Evolutionary conservation across 2,329 filamentous ascomycete species (phyloP).

Genomic region (Lithohypha guttulata): DNA sequence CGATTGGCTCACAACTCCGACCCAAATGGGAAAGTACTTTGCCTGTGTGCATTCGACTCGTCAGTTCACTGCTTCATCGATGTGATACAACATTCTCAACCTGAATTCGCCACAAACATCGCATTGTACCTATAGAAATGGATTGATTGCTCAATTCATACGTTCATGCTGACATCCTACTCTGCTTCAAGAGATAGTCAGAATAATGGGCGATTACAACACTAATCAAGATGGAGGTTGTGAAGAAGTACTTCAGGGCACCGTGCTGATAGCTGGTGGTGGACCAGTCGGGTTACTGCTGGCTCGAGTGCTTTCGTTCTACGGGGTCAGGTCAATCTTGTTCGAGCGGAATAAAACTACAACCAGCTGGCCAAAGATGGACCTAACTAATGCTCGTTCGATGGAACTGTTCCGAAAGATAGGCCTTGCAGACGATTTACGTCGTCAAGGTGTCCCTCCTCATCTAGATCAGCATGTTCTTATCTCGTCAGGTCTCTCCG

Average conservation of each 20-base stretch:
- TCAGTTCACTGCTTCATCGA: too few relatives aligned
- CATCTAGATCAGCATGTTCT: constrained; percentile 8
- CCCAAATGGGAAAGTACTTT: too few relatives aligned
- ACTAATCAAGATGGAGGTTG: too few relatives aligned
- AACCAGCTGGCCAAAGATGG: constrained; percentile 32
- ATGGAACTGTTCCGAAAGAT: constrained; percentile 27
- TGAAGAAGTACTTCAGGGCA: constrained; percentile 2
- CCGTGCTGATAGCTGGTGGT: constrained; percentile 36
- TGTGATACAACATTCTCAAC: too few relatives aligned
- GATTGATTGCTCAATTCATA: too few relatives aligned
- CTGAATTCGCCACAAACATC: too few relatives aligned
- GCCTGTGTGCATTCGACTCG: too few relatives aligned
- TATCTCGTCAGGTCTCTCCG: constrained; percentile 8
- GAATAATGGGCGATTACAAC: too few relatives aligned
- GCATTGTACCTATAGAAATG: too few relatives aligned
- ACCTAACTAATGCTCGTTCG: constrained; percentile 27
- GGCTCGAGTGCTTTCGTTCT: constrained; percentile 21
- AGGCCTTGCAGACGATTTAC: constrained; percentile 13
- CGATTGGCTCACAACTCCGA: too few relatives aligned
- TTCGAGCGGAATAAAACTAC: constrained; percentile 23
- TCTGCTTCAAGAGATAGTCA: too few relatives aligned
- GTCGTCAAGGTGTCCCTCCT: constrained; percentile 3
- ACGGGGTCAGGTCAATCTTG: constrained; percentile 19
- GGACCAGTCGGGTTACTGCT: constrained; percentile 37
- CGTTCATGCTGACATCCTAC: too few relatives aligned